Evolutionary conservation across 139 green algal genomes (phyloP).

Genomic region (Raphidocelis subcapitata): DNA sequence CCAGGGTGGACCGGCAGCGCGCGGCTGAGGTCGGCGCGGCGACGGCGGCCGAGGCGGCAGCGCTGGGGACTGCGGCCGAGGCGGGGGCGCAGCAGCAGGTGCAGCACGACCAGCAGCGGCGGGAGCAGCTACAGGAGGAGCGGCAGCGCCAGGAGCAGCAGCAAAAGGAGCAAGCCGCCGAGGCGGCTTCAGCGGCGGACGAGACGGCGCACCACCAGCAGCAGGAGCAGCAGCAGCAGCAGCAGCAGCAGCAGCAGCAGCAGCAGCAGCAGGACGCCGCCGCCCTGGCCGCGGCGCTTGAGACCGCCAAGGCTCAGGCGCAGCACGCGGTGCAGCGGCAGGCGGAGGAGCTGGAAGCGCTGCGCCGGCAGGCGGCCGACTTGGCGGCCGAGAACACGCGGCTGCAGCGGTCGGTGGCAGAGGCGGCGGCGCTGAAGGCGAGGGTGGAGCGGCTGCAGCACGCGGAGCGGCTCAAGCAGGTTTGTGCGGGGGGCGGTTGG

Average conservation of each 20-base stretch:
- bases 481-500: background rate
- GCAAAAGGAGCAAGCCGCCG: background rate
- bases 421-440: background rate
- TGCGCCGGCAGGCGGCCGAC: background rate
- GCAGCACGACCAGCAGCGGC: constrained; percentile 6
- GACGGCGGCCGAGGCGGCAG: too few species aligned
- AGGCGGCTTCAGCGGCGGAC: too few species aligned
- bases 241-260: background rate
- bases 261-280: background rate
- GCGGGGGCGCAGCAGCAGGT: background rate
- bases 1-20: too few species aligned
- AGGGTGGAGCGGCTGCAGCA: constrained; percentile 12
- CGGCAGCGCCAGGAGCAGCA: background rate
- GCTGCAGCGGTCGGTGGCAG: constrained; percentile 3
- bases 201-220: background rate
- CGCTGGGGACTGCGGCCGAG: too few species aligned
- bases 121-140: too few species aligned
- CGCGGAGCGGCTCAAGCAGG: constrained; percentile 51
- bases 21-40: too few species aligned
- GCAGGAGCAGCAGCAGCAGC: too few species aligned
- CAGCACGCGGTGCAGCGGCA: background rate
- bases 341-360: background rate
- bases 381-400: constrained; percentile 15
- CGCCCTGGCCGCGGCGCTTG: too few species aligned
- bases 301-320: too few species aligned